Evolutionary conservation across 2,329 filamentous ascomycete species (phyloP).

Genomic region (Aspergillus sp.): DNA sequence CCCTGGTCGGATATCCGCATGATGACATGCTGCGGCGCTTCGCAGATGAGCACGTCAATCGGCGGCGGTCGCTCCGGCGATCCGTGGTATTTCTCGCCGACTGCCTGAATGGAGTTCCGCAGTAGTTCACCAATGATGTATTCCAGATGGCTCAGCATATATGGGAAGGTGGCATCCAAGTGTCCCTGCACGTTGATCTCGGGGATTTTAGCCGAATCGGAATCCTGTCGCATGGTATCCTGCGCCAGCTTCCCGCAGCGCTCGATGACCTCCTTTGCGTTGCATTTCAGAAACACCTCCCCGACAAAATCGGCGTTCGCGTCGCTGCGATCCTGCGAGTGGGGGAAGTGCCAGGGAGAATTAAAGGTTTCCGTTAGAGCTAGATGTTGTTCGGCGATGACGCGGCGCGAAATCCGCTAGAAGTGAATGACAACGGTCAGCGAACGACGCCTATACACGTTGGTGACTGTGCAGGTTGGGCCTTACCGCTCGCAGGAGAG

Average conservation of each 20-base stretch:
- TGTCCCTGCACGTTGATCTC: slow-evolving; percentile 83
- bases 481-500: slow-evolving; percentile 78
- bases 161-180: slow-evolving; percentile 86
- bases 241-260: slow-evolving; percentile 76
- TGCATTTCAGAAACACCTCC: slow-evolving; percentile 91
- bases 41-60: slow-evolving; percentile 92
- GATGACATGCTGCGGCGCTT: slow-evolving; percentile 91
- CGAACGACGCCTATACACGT: slow-evolving; percentile 8
- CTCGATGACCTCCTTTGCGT: slow-evolving; percentile 83
- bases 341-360: slow-evolving; percentile 83
- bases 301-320: slow-evolving; percentile 82
- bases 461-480: background rate
- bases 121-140: slow-evolving; percentile 96
- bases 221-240: slow-evolving; percentile 71
- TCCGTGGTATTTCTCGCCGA: slow-evolving; percentile 70
- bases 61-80: slow-evolving; percentile 62
- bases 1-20: slow-evolving; percentile 95
- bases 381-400: slow-evolving; percentile 96
- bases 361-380: slow-evolving; percentile 93
- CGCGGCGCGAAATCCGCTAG: slow-evolving; percentile 87
- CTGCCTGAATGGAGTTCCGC: slow-evolving; percentile 90
- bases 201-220: slow-evolving; percentile 72
- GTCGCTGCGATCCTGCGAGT: slow-evolving; percentile 65
- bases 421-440: background rate
- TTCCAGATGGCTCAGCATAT: slow-evolving; percentile 92